Base-by-base conservation (phyloP, 345 rosid species). In the Arabidopsis arenosa region DNA sequence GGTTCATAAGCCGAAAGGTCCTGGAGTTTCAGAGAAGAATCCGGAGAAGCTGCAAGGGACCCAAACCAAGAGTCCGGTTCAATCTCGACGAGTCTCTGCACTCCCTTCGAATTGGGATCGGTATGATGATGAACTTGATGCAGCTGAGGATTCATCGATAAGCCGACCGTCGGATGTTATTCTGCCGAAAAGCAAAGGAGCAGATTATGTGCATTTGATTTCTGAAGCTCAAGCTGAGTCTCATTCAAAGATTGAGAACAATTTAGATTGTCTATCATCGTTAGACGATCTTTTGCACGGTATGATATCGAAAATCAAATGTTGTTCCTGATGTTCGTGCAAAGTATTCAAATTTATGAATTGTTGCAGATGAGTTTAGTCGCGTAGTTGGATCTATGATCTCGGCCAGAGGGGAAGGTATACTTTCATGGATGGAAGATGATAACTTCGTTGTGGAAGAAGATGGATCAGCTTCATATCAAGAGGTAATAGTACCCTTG, bases 41-140 rank as follows among this genome's bases (percentile, higher is more conserved):
- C 68, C 68, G 6, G 79, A 73, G 48, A 80, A 68, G 73, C 77
- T 43, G 5, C 79, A 80, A 15, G 81, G 77, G 10, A 87, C 87
- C 73, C 92, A 81, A 69, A 64, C 67, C 62, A 78, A 82, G 66
- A 81, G 30, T 63, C 73, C 79, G 15, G 75, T 48, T 14, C 80
- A 82, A 62, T 75, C 81, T 26, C 80, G 71, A 14, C 75, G 73
- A 49, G 5, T 71, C 59, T 64, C 89, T 72, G 81, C 76, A 4
- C 89, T 90, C 0, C 92, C 96, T 0, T 88, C 96, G 4, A 94
- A 94, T 81, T 83, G 85, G 90, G 93, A 90, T 72, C 93, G 92
- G 11, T 92, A 87, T 58, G 87, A 79, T 57, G 93, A 88, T 28
- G 89, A 77, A 15, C 60, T 63, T 48, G 87, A 83, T 21, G 60